A percentile compares a stretch with the other conserved stretches of the same genome.
Evolutionary conservation across 257 asterid species (phyloP).

Genomic region (Orobanche coerulescens): DNA sequence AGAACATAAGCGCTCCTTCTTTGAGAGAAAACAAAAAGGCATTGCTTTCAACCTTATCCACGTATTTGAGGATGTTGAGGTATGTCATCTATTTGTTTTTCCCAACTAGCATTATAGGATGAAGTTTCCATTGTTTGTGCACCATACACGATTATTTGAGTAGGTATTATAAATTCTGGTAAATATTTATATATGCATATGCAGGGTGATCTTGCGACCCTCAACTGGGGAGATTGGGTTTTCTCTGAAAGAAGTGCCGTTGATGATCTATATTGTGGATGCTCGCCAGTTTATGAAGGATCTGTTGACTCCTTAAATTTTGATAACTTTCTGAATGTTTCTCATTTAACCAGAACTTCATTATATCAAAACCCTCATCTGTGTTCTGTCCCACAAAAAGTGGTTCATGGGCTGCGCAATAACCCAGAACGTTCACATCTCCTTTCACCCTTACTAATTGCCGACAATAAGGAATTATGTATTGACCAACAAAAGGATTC

Average conservation of each 20-base stretch:
- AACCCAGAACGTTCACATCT: constrained; percentile 17
- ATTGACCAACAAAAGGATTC: constrained; percentile 23
- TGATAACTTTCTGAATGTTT: constrained; percentile 36
- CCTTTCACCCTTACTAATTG: constrained; percentile 25
- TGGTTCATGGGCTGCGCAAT: constrained; percentile 23
- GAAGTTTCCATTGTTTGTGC: not conserved
- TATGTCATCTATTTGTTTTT: constrained; percentile 27
- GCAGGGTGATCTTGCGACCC: constrained; percentile 48
- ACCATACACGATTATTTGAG: constrained; percentile 6
- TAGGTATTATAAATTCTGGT: constrained; percentile 11
- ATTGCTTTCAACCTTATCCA: constrained; percentile 62
- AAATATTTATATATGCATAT: constrained; percentile 19
- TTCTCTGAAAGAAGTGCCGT: constrained; percentile 42
- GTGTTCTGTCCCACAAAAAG: constrained; percentile 25
- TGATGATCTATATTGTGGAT: constrained; percentile 32
- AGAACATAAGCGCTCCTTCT: constrained; percentile 32
- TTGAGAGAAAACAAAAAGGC: constrained; percentile 48
- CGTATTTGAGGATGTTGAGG: constrained; percentile 69
- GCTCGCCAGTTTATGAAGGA: constrained; percentile 42
- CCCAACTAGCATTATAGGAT: constrained; percentile 7
- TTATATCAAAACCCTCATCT: constrained; percentile 27
- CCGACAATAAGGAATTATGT: constrained; percentile 17
- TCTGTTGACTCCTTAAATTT: constrained; percentile 51
- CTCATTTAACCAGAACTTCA: constrained; percentile 26
- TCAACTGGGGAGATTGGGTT: constrained; percentile 71